Conservation (phyloP, 2,329 filamentous ascomycete species). For the Aspergillus udagawae region DNA sequence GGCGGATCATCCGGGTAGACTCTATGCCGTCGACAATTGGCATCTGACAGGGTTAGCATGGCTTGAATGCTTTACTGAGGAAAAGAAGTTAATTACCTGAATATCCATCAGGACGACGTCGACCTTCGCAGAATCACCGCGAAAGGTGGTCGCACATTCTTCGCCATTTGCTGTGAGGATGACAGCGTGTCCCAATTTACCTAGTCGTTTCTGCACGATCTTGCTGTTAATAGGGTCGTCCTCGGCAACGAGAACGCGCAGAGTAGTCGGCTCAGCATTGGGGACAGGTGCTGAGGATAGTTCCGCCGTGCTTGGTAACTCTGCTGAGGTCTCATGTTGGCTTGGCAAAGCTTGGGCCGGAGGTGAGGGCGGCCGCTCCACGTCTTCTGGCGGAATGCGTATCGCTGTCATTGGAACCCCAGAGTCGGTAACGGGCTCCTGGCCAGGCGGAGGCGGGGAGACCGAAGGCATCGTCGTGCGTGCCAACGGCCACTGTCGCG, state of each 20-base stretch:
- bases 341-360: not conserved
- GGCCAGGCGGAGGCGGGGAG: slow-evolving; percentile 15
- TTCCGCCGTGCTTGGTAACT: not conserved
- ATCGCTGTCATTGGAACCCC: slow-evolving; percentile 30
- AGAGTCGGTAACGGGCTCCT: slow-evolving; percentile 30
- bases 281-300: not conserved
- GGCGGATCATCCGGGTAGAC: slow-evolving; percentile 79
- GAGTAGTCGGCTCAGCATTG: not conserved
- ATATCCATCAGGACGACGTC: slow-evolving; percentile 92
- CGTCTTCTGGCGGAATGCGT: slow-evolving; percentile 22
- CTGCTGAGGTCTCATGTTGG: slow-evolving; percentile 4
- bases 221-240: slow-evolving; percentile 87
- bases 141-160: slow-evolving; percentile 71
- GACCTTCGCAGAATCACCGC: slow-evolving; percentile 58
- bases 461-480: not conserved
- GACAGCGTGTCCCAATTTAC: slow-evolving; percentile 70
- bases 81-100: slow-evolving; percentile 57
- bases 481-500: not conserved
- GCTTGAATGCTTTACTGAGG: not conserved
- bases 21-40: slow-evolving; percentile 88
- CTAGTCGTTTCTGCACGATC: slow-evolving; percentile 74
- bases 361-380: slow-evolving; percentile 7
- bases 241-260: slow-evolving; percentile 70
- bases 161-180: slow-evolving; percentile 76
- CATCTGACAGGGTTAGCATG: slow-evolving; percentile 58